phyloP scores from a whole-genome alignment of 169 alveolate genomes.

The Eimeria acervulina region DNA sequence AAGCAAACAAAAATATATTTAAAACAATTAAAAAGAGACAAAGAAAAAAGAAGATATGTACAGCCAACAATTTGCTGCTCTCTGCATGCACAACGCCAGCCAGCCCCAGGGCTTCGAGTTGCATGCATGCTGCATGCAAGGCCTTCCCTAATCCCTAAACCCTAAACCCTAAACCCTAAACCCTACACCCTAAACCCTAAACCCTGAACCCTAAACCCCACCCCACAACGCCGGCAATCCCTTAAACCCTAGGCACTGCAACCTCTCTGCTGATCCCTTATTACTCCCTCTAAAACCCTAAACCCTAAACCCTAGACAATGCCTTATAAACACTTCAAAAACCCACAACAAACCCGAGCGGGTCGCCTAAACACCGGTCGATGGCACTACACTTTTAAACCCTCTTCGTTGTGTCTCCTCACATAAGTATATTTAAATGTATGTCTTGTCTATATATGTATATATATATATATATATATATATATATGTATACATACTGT shows the following conservation, averaged over 20 bases:
- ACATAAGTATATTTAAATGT: too few relatives aligned
- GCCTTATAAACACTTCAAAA: too few relatives aligned
- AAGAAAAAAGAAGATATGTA: not conserved
- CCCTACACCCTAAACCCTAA: not conserved
- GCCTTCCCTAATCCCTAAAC: slow-evolving; percentile 5
- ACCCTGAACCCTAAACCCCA: not conserved
- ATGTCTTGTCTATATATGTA: too few relatives aligned
- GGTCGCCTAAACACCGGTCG: too few relatives aligned
- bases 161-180: not conserved
- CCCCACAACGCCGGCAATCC: too few relatives aligned
- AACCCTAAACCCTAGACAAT: not conserved
- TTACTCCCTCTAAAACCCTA: too few relatives aligned
- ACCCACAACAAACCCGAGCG: too few relatives aligned
- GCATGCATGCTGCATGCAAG: slow-evolving; percentile 1
- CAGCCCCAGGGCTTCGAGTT: slow-evolving; percentile 44
- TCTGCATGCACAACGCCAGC: not conserved
- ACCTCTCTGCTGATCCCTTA: not conserved
- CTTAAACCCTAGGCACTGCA: not conserved
- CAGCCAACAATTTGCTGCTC: not conserved
- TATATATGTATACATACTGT: too few relatives aligned
- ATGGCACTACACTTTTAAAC: too few relatives aligned
- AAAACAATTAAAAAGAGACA: not conserved
- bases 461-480: too few relatives aligned
- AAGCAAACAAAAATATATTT: not conserved
- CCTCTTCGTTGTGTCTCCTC: too few relatives aligned